Conservation (phyloP, 495 filamentous ascomycete species). For the Clohesyomyces aquaticus region DNA sequence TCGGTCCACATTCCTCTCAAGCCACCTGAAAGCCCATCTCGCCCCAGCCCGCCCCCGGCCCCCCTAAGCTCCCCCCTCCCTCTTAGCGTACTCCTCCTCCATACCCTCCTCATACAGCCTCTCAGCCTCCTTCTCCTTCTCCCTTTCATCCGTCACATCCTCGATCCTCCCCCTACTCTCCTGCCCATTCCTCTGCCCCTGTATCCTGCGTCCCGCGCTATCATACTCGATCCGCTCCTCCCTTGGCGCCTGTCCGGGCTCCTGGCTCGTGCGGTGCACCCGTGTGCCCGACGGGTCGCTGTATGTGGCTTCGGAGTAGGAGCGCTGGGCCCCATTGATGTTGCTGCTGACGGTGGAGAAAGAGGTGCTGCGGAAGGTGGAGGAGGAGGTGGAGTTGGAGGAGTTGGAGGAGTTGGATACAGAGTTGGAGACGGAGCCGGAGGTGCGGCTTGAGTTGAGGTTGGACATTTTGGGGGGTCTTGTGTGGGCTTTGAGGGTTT, state of each 20-base stretch:
- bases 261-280: constrained; percentile 19
- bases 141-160: constrained; percentile 34
- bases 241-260: constrained; percentile 19
- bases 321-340: constrained; percentile 6
- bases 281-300: constrained; percentile 26
- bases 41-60: neutral
- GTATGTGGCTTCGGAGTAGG: constrained; percentile 11
- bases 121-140: constrained; percentile 8
- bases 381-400: constrained; percentile 14
- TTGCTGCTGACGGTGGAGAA: constrained; percentile 8
- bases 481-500: too few relatives aligned
- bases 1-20: too few relatives aligned
- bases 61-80: constrained; percentile 34
- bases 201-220: constrained; percentile 5
- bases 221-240: constrained; percentile 26
- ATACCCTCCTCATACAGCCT: constrained; percentile 29
- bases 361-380: constrained; percentile 15
- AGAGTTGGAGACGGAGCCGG: too few relatives aligned
- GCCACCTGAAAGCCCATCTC: neutral
- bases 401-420: neutral
- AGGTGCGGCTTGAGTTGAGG: too few relatives aligned
- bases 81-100: constrained; percentile 38
- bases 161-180: constrained; percentile 21
- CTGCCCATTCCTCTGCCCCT: neutral
- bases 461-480: too few relatives aligned